Base-by-base conservation (phyloP, 768 basidiomycete species). In the Podaxis pistillaris region DNA sequence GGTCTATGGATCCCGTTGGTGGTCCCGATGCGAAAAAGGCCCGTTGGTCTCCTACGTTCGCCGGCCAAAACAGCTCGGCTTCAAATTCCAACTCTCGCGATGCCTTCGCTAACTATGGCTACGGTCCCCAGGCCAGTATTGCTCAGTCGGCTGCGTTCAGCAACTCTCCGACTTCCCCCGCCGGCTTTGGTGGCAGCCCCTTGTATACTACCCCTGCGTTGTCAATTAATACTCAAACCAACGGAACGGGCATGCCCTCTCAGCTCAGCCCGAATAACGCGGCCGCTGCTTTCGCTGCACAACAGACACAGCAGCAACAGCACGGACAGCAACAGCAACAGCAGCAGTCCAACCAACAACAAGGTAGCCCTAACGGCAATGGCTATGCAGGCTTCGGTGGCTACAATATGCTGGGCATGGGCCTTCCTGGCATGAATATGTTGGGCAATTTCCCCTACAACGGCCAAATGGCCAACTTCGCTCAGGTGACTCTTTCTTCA, bases 11-110 rank as follows among this genome's bases (percentile, higher is more conserved):
- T 75, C 73, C 88, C 73, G 82, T 86, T 67, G 88, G 86, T 69
- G 91, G 89, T 69, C 90, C 90, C 67, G 91, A 92, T 75, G 82
- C 88, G 60, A 94, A 94, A 84, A 94, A 94, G 77, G 88, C 93
- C 62, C 90, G 93, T 68, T 93, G 92, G 92, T 92, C 90, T 30
- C 90, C 91, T 57, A 87, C 83, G 40, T 77, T 80, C 68, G 71
- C 79, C 52, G 74, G 68, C 52, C 77, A 79, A 65, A 74, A 76
- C 62, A 61, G 49, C 36, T 47, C 47, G 60, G 60, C 50, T 15
- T 56, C 64, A 26, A 40, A 56, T 33, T 37, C 44, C 12, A 58
- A 62, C 58, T 73, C 81, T 61, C 83, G 86, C 53, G 88, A 91
- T 72, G 84, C 86, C 24, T 93, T 90, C 71, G 90, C 90, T 63